Conservation (phyloP, 106 monocot genomes). For the Dioscorea alata region DNA sequence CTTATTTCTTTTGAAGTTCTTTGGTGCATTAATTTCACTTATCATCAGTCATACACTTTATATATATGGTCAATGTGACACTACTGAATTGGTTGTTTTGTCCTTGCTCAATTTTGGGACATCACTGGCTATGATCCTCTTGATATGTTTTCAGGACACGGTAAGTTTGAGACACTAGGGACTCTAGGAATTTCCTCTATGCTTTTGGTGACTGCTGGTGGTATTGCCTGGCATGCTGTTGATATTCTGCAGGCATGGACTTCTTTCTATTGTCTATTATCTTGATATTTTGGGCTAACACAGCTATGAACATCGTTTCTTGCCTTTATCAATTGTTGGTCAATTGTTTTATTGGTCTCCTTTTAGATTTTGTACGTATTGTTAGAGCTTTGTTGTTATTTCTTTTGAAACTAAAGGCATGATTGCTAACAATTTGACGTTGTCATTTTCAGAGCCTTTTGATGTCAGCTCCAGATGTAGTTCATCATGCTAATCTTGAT, state of each 20-base stretch:
- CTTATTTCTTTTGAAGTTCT: no score
- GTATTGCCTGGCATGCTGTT: constrained; percentile 96
- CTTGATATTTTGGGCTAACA: not conserved
- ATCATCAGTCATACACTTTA: no score
- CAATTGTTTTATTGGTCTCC: not conserved
- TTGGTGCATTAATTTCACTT: no score
- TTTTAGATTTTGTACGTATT: not conserved
- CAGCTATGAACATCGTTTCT: not conserved
- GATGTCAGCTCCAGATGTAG: constrained; percentile 43
- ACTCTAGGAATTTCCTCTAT: constrained; percentile 88
- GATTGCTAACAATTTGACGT: constrained; percentile 6
- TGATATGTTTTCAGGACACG: constrained; percentile 59
- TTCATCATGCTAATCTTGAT: constrained; percentile 33
- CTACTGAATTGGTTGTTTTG: no score
- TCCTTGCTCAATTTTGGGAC: no score
- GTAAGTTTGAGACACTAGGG: constrained; percentile 92
- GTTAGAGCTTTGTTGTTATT: not conserved
- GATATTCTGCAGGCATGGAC: constrained; percentile 66
- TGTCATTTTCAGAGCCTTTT: constrained; percentile 64
- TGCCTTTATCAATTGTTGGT: not conserved
- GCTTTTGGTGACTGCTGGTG: constrained; percentile 85
- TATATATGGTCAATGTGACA: no score
- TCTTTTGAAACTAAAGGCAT: not conserved
- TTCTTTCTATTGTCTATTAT: not conserved
- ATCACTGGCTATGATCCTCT: not conserved